Evolutionary conservation across 306 rosid species (phyloP), one percentile per base, ranked within the genome.

Genomic region (Prunus campanulata): DNA sequence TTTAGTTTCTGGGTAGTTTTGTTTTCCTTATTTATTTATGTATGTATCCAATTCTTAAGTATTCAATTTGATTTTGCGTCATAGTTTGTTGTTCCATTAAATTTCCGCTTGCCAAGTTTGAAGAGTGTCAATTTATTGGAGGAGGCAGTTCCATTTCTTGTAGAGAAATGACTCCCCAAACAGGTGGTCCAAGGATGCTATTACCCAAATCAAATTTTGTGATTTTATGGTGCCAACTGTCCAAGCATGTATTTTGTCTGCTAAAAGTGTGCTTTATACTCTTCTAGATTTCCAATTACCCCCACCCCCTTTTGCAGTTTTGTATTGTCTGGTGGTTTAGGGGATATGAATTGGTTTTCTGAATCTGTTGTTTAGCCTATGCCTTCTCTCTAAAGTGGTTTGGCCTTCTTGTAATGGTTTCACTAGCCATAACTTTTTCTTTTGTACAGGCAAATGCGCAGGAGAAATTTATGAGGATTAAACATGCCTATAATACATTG

Each of bases 401-500:
- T 24, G 6, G 44, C 51, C 66, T 55, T 76, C 30, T 46, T 15
- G 10, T 3, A 30, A 65, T 19, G 44, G 65, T 39, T 55, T 76
- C 25, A 62, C n/a, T 49, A 68, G 42, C 70, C 50, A 46, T 5
- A 70, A 74, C 49, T 73, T 64, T 61, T 42, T 9, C 3, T 72
- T 32, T 60, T 87, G 15, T 68, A 57, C 90, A 95, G 97, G 83
- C 82, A 8, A 92, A 90, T 78, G 97, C 97, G 1, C 97, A 92
- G 76, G 97, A 92, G 80, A 95, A 88, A 66, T 95, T 95, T 79
- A 83, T 95, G 97, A 87, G 96, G 71, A 90, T 92, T 70, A 95
- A 95, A 79, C 99, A 95, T 84, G 97, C 99, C 27, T 95, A 95
- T 80, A 90, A 86, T 70, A 87, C 93, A 44, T 86, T 92, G 86